phyloP scores from a whole-genome alignment of 352 stramenopile genomes.

The Phytophthora agathidicida region DNA sequence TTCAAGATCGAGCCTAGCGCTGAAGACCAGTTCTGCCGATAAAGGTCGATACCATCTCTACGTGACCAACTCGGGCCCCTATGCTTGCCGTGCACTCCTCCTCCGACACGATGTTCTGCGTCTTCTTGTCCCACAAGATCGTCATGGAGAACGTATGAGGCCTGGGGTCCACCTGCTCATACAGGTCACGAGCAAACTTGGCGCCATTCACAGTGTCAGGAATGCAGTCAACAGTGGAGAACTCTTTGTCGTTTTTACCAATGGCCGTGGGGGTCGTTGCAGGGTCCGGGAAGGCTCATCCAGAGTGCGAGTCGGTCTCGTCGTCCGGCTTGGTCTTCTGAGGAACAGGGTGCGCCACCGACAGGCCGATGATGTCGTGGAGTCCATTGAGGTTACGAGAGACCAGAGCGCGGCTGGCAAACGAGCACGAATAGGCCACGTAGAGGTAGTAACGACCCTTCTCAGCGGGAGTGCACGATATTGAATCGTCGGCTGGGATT shows the following conservation, averaged over 20 bases:
- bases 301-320: conserved; percentile 36
- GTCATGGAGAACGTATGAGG: conserved; percentile 45
- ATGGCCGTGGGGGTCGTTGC: background rate
- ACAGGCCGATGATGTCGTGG: conserved; percentile 88
- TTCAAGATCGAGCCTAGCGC: no score
- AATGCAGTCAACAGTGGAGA: conserved; percentile 18
- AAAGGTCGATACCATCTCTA: no score
- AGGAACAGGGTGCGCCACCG: conserved; percentile 71
- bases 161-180: conserved; percentile 25
- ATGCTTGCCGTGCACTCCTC: no score
- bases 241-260: conserved; percentile 8
- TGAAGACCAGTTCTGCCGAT: no score
- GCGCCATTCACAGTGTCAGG: conserved; percentile 26
- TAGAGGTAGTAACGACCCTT: conserved; percentile 90
- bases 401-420: conserved; percentile 57
- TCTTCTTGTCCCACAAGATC: conserved; percentile 72
- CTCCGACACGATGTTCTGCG: conserved; percentile 22
- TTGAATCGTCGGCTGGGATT: no score
- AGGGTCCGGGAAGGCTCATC: conserved; percentile 32
- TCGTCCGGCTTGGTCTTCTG: conserved; percentile 45
- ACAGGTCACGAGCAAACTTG: conserved; percentile 36
- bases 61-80: no score
- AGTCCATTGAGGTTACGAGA: conserved; percentile 91
- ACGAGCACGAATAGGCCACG: conserved; percentile 91
- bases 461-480: conserved; percentile 23